Base-by-base conservation (phyloP, 208 protist genomes). In the Crithidia mellificae region DNA sequence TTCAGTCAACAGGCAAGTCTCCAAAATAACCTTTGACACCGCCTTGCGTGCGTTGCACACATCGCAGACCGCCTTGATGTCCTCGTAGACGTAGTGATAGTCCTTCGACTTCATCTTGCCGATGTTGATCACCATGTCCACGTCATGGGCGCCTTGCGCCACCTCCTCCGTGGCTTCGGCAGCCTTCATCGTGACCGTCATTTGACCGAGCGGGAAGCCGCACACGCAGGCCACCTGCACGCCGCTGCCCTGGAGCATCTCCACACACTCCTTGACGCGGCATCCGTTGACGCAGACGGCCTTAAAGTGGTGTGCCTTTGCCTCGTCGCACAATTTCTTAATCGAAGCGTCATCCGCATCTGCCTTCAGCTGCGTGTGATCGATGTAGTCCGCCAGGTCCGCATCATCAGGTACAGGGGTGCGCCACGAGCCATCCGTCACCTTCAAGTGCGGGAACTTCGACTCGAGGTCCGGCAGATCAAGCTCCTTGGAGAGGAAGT, bases 71-170 rank as follows among this genome's bases (percentile, higher is more conserved):
- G 65, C 74, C 52, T 85, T 79, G 53, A 98, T 93, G 61, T 98
- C 97, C 0, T 74, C 71, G 62, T 87, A 93, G 24, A 98, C 92
- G 34, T 75, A 74, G 12, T n/a, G 6, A 71, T 96, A 98, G 62
- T 90, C 69, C 63, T 80, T 83, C 53, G 92, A 88, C 74, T 96
- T 92, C 22, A 98, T 41, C 12, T 66, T 72, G 34, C 95, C 96
- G 20, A 98, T 72, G 75, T 98, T 97, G 27, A 98, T 69, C 25
- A 98, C 97, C 92, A 98, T 97, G 75, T 98, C 97, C 25, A 98
- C 82, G 61, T 98, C 97, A 20, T 82, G 39, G 3, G 90, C 96
- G n/a, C 96, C 97, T 17, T 83, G 27, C 27, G 59, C 44, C 3
- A 97, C 75, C 27, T 71, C 76, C 36, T 88, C 74, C 29, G 46